Percentiles rank a stretch among this genome's conserved stretches.
Conservation (phyloP, 2,329 filamentous ascomycete genomes). For the Dactylellina parvicollis region DNA sequence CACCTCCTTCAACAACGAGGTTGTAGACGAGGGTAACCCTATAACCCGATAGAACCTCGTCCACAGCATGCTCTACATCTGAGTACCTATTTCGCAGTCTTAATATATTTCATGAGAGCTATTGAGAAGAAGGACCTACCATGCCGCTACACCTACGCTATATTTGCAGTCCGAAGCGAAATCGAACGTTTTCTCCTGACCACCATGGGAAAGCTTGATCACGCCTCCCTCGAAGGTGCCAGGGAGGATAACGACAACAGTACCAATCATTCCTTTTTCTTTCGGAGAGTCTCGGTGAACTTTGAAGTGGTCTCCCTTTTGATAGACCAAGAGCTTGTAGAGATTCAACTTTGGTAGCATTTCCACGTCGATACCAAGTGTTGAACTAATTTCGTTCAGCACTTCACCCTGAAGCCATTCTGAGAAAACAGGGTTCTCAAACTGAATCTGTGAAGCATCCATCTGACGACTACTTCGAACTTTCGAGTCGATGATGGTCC, state of each 20-base stretch:
- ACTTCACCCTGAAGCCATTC: slow-evolving; percentile 29
- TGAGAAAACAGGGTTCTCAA: slow-evolving; percentile 24
- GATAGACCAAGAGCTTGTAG: slow-evolving; percentile 40
- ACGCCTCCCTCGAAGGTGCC: slow-evolving; percentile 40
- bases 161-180: slow-evolving; percentile 32
- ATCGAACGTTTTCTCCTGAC: slow-evolving; percentile 29
- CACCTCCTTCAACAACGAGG: slow-evolving; percentile 6
- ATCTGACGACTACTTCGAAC: slow-evolving; percentile 45
- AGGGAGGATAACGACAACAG: slow-evolving; percentile 38
- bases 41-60: slow-evolving; percentile 24
- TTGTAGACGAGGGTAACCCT: slow-evolving; percentile 40
- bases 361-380: slow-evolving; percentile 26
- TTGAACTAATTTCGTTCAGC: slow-evolving; percentile 7
- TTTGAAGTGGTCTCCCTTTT: slow-evolving; percentile 43
- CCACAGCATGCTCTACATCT: slow-evolving; percentile 43
- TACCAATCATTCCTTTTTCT: slow-evolving; percentile 49
- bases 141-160: slow-evolving; percentile 29
- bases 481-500: slow-evolving; percentile 17
- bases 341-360: slow-evolving; percentile 34
- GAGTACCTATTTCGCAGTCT: slow-evolving; percentile 31
- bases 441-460: slow-evolving; percentile 18
- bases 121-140: slow-evolving; percentile 1
- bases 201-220: slow-evolving; percentile 28
- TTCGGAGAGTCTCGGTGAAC: slow-evolving; percentile 37
- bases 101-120: background rate